Evolutionary conservation across 2,329 filamentous ascomycete species (phyloP), one percentile per base, ranked within the genome.

Genomic region (Monosporascus ibericus): DNA sequence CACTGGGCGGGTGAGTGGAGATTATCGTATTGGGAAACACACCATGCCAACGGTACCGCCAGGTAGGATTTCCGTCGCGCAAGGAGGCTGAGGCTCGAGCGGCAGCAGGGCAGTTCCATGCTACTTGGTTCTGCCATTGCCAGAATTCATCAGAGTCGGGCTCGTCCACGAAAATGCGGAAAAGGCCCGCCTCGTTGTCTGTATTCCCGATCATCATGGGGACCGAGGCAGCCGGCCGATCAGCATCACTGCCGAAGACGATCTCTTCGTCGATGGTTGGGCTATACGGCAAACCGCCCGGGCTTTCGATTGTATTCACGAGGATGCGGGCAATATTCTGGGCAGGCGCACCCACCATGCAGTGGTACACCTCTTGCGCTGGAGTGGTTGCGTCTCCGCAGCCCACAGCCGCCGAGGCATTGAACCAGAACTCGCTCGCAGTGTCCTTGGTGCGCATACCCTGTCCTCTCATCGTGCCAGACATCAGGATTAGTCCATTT

Each of bases 11-110:
- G 8, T 2, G 6, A 22, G 20, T 11, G 24, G 27, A 9, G n/a
- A 38, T 8, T 3, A 24, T 15, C 27, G 38, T 40, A 30, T 50
- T 24, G 27, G 49, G 49, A 24, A 50, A 50, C 40, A 46, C 46
- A 30, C 49, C 49, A n/a, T 46, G 38, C 40, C 46, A 50, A 20
- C 49, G 49, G 40, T 50, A 50, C 34, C 49, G 49, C 49, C 49
- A 50, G 3, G 49, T 50, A 20, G 49, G 49, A 20, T 27, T 36
- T 18, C 27, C 30, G 42, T 44, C 46, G 20, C 36, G 37, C 27
- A 48, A 15, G 22, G 27, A 38, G 20, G 36, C 36, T 27, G 34
- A 18, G 18, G 50, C 50, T 17, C 50, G 50, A 24, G 46, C 44
- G 22, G 44, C 37, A 14, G 39, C 24, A 14, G 44, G 34, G 17